Conservation (phyloP, 148 eudicot species). For the Selenicereus undatus region DNA sequence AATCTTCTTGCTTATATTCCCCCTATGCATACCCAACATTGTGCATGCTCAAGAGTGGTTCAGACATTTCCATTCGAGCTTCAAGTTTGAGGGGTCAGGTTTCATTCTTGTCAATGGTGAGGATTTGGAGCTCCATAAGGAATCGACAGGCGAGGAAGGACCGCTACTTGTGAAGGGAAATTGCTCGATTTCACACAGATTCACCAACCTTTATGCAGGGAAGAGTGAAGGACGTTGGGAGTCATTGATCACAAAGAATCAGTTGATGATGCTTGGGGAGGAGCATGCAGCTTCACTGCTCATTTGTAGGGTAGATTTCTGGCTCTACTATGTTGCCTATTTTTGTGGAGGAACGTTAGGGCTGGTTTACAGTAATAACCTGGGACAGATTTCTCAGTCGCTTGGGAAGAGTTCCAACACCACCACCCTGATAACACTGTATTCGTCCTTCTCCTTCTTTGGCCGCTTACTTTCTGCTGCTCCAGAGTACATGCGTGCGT, state of each 20-base stretch:
- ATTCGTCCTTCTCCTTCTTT: slow-evolving; percentile 92
- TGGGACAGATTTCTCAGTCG: slow-evolving; percentile 87
- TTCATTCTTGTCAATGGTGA: slow-evolving; percentile 58
- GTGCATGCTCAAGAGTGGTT: slow-evolving; percentile 70
- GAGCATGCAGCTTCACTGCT: slow-evolving; percentile 61
- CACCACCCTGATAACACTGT: slow-evolving; percentile 56
- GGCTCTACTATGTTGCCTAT: slow-evolving; percentile 80
- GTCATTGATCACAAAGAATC: slow-evolving; percentile 40
- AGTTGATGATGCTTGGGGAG: slow-evolving; percentile 67
- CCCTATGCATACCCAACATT: slow-evolving; percentile 59
- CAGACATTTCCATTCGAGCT: slow-evolving; percentile 38
- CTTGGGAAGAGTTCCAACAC: slow-evolving; percentile 61
- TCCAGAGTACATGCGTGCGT: slow-evolving; percentile 74
- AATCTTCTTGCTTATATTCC: slow-evolving; percentile 51
- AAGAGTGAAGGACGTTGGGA: slow-evolving; percentile 34
- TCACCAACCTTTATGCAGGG: slow-evolving; percentile 11
- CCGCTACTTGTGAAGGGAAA: slow-evolving; percentile 14
- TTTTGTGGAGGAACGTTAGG: slow-evolving; percentile 95
- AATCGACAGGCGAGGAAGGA: slow-evolving; percentile 31
- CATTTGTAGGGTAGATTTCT: slow-evolving; percentile 66
- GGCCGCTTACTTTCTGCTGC: slow-evolving; percentile 83
- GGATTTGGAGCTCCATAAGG: slow-evolving; percentile 60
- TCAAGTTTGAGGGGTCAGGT: slow-evolving; percentile 43
- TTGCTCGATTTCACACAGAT: slow-evolving; percentile 10
- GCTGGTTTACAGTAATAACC: slow-evolving; percentile 76